Conservation (phyloP, 2,329 filamentous ascomycete genomes). For the Phialocephala subalpina region DNA sequence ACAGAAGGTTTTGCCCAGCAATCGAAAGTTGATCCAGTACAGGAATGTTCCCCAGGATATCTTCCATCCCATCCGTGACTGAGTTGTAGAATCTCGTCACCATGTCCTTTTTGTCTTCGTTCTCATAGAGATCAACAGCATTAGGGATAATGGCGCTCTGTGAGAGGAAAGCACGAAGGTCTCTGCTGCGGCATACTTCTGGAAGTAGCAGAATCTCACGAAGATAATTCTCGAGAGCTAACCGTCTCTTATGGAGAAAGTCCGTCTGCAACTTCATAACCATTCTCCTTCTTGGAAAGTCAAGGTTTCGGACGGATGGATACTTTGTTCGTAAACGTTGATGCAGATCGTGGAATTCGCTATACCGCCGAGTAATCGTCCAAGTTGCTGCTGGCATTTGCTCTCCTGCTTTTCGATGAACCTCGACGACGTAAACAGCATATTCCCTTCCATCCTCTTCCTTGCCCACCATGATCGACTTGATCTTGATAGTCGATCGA, state of each 20-base stretch:
- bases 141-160: constrained; percentile 79
- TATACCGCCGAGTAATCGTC: constrained; percentile 92
- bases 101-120: constrained; percentile 80
- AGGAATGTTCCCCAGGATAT: constrained; percentile 94
- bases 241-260: constrained; percentile 87
- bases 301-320: constrained; percentile 85
- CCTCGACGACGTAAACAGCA: constrained; percentile 92
- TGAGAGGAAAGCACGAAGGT: constrained; percentile 90
- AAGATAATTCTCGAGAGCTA: constrained; percentile 86
- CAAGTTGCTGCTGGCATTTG: constrained; percentile 97
- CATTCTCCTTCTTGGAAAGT: constrained; percentile 90
- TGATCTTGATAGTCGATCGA: constrained; percentile 87
- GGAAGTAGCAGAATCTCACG: constrained; percentile 83
- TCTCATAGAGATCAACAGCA: constrained; percentile 59
- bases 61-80: constrained; percentile 97
- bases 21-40: constrained; percentile 93
- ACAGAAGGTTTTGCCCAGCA: constrained; percentile 89
- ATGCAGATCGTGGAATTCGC: constrained; percentile 95
- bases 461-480: constrained; percentile 88
- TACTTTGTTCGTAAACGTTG: constrained; percentile 87
- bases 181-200: constrained; percentile 92
- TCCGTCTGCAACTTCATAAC: constrained; percentile 97
- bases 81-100: constrained; percentile 96
- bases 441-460: constrained; percentile 95
- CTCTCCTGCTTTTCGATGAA: constrained; percentile 87